Percentiles rank a stretch among this genome's conserved stretches.
Conservation (phyloP, 1,284 basidiomycete species). For the Cryptococcus floricola region DNA sequence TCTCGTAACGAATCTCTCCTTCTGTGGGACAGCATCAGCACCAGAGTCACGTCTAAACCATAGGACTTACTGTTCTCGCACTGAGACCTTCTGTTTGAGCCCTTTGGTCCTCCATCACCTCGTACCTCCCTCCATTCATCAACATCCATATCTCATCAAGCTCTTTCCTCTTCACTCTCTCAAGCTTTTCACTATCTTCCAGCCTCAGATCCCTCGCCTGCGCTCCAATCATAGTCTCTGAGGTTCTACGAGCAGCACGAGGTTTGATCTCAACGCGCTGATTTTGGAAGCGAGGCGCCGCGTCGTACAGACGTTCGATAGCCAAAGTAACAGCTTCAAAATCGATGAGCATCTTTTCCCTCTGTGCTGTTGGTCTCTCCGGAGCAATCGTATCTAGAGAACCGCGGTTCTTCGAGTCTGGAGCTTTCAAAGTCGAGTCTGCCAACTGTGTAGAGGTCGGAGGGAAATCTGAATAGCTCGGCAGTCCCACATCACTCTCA, state of each 20-base stretch:
- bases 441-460: neutral
- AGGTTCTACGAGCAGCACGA: constrained; percentile 33
- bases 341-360: constrained; percentile 52
- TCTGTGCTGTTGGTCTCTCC: neutral
- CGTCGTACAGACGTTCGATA: constrained; percentile 76
- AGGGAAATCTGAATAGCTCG: constrained; percentile 5
- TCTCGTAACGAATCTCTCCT: constrained; percentile 20
- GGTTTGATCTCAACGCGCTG: constrained; percentile 79
- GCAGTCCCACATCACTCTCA: neutral
- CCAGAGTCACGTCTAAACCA: neutral
- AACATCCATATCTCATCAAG: constrained; percentile 37
- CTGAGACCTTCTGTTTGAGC: constrained; percentile 18
- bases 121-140: constrained; percentile 31
- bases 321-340: constrained; percentile 75
- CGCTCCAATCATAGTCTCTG: neutral
- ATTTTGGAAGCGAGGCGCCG: constrained; percentile 76
- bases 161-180: constrained; percentile 33
- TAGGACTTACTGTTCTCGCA: constrained; percentile 9
- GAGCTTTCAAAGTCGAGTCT: neutral
- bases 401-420: neutral
- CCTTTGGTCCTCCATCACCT: constrained; percentile 20
- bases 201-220: constrained; percentile 61
- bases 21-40: constrained; percentile 4
- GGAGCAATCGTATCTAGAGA: neutral
- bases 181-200: constrained; percentile 11